Conservation (phyloP, 371 early-diverging fungal species). For the Sporodiniella umbellata region DNA sequence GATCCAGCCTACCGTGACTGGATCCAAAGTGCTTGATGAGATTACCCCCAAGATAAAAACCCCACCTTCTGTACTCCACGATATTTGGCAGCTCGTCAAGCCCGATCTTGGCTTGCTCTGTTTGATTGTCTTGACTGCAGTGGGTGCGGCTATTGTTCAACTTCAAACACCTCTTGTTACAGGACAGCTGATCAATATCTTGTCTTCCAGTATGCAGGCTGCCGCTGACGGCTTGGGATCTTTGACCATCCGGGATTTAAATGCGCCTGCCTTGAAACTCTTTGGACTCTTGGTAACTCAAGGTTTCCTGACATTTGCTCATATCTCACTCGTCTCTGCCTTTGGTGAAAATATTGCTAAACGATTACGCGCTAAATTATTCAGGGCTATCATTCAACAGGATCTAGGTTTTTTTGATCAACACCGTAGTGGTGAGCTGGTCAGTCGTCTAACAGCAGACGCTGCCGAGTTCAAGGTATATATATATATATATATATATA, state of each 20-base stretch:
- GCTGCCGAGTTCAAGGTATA: conserved; percentile 68
- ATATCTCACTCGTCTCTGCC: conserved; percentile 68
- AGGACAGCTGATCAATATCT: conserved; percentile 70
- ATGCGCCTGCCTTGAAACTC: conserved; percentile 54
- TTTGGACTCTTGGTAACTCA: conserved; percentile 56
- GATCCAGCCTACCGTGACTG: conserved; percentile 4
- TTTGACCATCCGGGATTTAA: conserved; percentile 35
- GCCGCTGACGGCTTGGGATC: conserved; percentile 18
- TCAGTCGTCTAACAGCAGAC: conserved; percentile 65
- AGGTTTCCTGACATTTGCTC: conserved; percentile 68
- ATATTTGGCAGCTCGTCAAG: conserved; percentile 49
- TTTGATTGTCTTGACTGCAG: conserved; percentile 55
- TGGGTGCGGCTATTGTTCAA: conserved; percentile 66
- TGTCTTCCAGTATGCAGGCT: conserved; percentile 43
- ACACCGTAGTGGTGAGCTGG: conserved; percentile 63
- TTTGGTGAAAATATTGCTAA: conserved; percentile 71
- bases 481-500: background rate
- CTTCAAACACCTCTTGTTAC: conserved; percentile 69
- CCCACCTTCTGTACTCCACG: conserved; percentile 16
- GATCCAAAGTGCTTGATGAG: conserved; percentile 1
- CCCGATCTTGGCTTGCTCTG: conserved; percentile 53
- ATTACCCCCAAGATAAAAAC: background rate
- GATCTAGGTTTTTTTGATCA: conserved; percentile 76
- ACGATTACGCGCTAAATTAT: conserved; percentile 56
- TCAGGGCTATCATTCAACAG: conserved; percentile 56